Conservation (phyloP, 345 rosid genomes). For the rapeseed (Brassica napus) region Da-Ae NC_063436.1:37885001-37885500, state of each 20-base stretch:
- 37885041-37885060: too few species aligned
- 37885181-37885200: constrained; percentile 82
- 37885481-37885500: not conserved
- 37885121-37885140: constrained; percentile 12
- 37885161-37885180: constrained; percentile 51
- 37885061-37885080: constrained; percentile 95
- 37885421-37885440: constrained; percentile 1
- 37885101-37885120: not conserved
- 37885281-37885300: constrained; percentile 27
- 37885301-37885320: constrained; percentile 43
- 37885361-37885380: constrained; percentile 70
- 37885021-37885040: too few species aligned
- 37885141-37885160: constrained; percentile 6
- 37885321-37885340: constrained; percentile 76
- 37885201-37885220: constrained; percentile 96
- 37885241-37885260: not conserved
- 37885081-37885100: constrained; percentile 98
- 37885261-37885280: not conserved
- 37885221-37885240: constrained; percentile 44
- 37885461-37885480: not conserved
- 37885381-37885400: constrained; percentile 75
- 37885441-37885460: not conserved
- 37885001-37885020: too few species aligned
- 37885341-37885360: constrained; percentile 87
- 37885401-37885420: constrained; percentile 42